Evolutionary conservation across 2,329 filamentous ascomycete species (phyloP).

Genomic region (Knoxdaviesia capensis): DNA sequence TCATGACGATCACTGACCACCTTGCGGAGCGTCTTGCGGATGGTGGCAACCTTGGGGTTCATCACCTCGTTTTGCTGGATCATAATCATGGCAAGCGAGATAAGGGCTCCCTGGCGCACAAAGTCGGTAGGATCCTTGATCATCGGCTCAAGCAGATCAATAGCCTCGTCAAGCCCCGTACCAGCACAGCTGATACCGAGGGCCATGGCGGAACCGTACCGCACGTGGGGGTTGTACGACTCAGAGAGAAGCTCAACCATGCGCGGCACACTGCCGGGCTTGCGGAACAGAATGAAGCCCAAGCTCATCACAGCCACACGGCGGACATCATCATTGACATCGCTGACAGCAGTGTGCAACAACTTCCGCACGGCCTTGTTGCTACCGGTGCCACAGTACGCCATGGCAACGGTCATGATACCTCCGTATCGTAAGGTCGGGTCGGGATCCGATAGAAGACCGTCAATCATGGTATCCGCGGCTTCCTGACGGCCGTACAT

Average conservation of each 20-base stretch:
- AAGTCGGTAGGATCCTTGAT: conserved; percentile 99
- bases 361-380: conserved; percentile 97
- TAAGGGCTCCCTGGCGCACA: conserved; percentile 87
- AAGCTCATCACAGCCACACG: conserved; percentile 93
- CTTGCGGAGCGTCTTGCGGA: conserved; percentile 87
- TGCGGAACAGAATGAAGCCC: conserved; percentile 95
- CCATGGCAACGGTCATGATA: conserved; percentile 95
- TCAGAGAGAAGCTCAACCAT: conserved; percentile 98
- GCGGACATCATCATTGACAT: conserved; percentile 94
- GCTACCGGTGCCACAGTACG: conserved; percentile 91
- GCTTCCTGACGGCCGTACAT: conserved; percentile 95
- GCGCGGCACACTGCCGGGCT: conserved; percentile 86
- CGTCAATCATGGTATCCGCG: conserved; percentile 86
- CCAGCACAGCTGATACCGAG: conserved; percentile 95
- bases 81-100: conserved; percentile 92
- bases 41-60: conserved; percentile 86
- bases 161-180: conserved; percentile 86
- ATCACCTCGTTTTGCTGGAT: conserved; percentile 98
- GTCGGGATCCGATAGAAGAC: conserved; percentile 80
- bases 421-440: conserved; percentile 88
- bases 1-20: conserved; percentile 88
- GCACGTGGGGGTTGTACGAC: conserved; percentile 96
- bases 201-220: conserved; percentile 95
- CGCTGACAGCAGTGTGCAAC: conserved; percentile 87
- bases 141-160: conserved; percentile 95